Percentiles rank a stretch among this genome's conserved stretches.
phyloP scores from a whole-genome alignment of 2,329 filamentous ascomycete genomes.

The Penicillium sumatraense region DNA sequence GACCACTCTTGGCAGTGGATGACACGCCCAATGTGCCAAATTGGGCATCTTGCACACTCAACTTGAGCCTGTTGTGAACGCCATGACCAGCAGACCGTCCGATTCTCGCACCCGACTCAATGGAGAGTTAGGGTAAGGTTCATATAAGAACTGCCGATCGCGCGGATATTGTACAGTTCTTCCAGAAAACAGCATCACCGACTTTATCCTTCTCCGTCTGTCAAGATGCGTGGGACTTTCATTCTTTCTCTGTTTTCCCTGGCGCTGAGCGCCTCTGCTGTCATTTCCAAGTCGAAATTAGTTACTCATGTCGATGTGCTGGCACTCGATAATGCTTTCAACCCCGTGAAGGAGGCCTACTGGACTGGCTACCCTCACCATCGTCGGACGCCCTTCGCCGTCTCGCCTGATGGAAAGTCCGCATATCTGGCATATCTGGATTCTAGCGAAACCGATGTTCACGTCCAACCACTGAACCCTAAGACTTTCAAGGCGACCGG shows the following conservation, averaged over 20 bases:
- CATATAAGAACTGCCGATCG: slow-evolving; percentile 1
- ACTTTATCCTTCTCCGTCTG: background rate
- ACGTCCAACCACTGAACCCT: slow-evolving; percentile 62
- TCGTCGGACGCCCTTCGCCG: slow-evolving; percentile 65
- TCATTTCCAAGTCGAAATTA: slow-evolving; percentile 31
- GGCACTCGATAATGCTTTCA: slow-evolving; percentile 57
- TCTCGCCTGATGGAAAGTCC: slow-evolving; percentile 63
- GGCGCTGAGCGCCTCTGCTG: slow-evolving; percentile 28
- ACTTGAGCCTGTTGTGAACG: background rate
- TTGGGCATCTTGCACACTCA: background rate
- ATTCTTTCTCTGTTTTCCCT: slow-evolving; percentile 30
- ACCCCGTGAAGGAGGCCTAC: slow-evolving; percentile 63
- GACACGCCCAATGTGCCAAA: slow-evolving; percentile 1
- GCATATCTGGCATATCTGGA: slow-evolving; percentile 67
- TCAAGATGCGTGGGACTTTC: slow-evolving; percentile 28
- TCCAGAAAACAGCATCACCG: slow-evolving; percentile 8
- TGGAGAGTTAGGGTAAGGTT: background rate
- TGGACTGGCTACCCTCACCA: slow-evolving; percentile 67
- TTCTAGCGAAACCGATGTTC: slow-evolving; percentile 58
- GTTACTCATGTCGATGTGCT: slow-evolving; percentile 50
- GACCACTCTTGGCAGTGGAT: background rate
- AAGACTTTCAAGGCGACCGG: slow-evolving; percentile 60
- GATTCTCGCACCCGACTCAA: background rate
- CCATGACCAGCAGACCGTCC: background rate
- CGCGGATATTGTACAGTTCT: background rate